These are phyloP conservation scores for Lipomyces mesembrius DNA, from an alignment of 805 yeast species.

Conservation along the genomic window DNA sequence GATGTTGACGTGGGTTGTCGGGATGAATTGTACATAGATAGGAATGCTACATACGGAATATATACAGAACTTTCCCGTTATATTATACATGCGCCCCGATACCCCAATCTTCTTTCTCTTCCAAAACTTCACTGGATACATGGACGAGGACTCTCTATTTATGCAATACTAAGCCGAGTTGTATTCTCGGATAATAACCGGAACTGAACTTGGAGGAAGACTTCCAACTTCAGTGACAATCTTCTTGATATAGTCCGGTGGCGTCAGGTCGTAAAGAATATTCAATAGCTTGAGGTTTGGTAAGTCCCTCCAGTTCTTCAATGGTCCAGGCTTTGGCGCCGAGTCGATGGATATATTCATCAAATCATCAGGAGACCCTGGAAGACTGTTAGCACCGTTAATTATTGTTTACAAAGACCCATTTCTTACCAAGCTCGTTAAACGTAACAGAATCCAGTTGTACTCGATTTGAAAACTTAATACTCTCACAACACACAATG, in stretches of 20 bases:
- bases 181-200: slow-evolving; percentile 93
- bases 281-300: slow-evolving; percentile 69
- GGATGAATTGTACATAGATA: background rate
- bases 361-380: slow-evolving; percentile 43
- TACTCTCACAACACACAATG: slow-evolving; percentile 90
- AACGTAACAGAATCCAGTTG: slow-evolving; percentile 94
- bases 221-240: slow-evolving; percentile 96
- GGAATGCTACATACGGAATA: background rate
- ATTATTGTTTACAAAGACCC: background rate
- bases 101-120: background rate
- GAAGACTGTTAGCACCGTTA: background rate
- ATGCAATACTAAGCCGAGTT: slow-evolving; percentile 47
- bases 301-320: slow-evolving; percentile 40
- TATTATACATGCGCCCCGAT: background rate
- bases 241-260: slow-evolving; percentile 90
- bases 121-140: background rate
- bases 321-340: slow-evolving; percentile 32
- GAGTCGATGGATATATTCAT: slow-evolving; percentile 42
- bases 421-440: slow-evolving; percentile 64
- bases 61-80: background rate
- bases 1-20: background rate
- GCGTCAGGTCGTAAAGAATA: slow-evolving; percentile 91
- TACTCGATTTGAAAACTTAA: slow-evolving; percentile 92
- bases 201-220: slow-evolving; percentile 97
- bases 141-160: background rate